Evolutionary conservation across 2,329 filamentous ascomycete species (phyloP).

Genomic region (Ceratocystis variospora): DNA sequence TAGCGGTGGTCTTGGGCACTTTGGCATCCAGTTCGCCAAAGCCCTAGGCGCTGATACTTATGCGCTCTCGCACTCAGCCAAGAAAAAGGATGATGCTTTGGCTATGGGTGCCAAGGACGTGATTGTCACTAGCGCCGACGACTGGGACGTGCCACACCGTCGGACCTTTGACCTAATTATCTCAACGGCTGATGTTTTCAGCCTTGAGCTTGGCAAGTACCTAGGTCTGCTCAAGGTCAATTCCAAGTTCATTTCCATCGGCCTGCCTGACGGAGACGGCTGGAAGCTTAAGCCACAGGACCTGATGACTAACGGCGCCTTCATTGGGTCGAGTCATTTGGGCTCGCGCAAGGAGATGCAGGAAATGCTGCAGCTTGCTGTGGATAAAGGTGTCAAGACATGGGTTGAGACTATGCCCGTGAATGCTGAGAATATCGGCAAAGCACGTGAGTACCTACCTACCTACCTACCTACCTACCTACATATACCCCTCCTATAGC

Average conservation of each 20-base stretch:
- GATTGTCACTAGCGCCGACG: conserved; percentile 40
- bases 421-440: conserved; percentile 42
- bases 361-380: conserved; percentile 57
- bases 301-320: conserved; percentile 59
- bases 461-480: not conserved
- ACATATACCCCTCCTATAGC: no score
- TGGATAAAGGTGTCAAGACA: conserved; percentile 52
- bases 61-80: conserved; percentile 41
- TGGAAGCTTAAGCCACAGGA: conserved; percentile 58
- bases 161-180: conserved; percentile 58
- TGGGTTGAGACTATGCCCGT: conserved; percentile 66
- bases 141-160: conserved; percentile 38
- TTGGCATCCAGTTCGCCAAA: conserved; percentile 51
- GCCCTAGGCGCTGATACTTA: conserved; percentile 44
- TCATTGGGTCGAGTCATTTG: conserved; percentile 58
- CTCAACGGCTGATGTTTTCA: conserved; percentile 53
- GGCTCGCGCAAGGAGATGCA: conserved; percentile 57
- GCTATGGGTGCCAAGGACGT: conserved; percentile 44
- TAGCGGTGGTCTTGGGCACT: conserved; percentile 52
- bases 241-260: conserved; percentile 66
- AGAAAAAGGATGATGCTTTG: conserved; percentile 41
- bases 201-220: conserved; percentile 57
- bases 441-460: conserved; percentile 12
- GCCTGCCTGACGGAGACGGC: conserved; percentile 63
- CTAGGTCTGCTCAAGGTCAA: conserved; percentile 69